These are phyloP conservation scores for Penicillium crustosum DNA, from an alignment of 2,329 filamentous ascomycete genomes.

Conservation along the genomic window DNA sequence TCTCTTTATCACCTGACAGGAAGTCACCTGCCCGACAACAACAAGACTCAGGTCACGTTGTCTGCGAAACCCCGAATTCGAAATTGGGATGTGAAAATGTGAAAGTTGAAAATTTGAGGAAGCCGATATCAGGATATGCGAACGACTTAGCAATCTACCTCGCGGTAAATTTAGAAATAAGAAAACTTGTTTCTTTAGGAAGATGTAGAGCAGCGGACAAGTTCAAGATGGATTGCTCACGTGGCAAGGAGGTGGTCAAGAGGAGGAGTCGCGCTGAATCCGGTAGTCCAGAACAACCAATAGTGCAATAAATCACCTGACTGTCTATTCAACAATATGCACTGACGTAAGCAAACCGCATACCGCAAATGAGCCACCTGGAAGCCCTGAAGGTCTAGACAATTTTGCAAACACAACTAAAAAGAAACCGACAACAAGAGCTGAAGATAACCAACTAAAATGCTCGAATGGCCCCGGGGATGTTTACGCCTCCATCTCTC, in stretches of 20 bases:
- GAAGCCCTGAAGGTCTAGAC: background rate
- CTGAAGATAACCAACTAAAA: constrained; percentile 12
- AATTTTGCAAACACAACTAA: background rate
- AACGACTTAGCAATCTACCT: constrained; percentile 22
- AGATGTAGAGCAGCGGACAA: constrained; percentile 32
- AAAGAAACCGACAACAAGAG: background rate
- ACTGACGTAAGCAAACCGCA: constrained; percentile 1
- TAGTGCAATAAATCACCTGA: constrained; percentile 38
- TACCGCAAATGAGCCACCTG: background rate
- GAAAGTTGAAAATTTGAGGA: constrained; percentile 13
- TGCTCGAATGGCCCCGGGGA: constrained; percentile 14
- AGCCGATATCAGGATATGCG: constrained; percentile 9
- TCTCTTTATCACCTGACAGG: constrained; percentile 46
- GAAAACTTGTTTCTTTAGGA: constrained; percentile 30
- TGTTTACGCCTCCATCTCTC: constrained; percentile 11
- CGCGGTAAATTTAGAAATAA: constrained; percentile 32
- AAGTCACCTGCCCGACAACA: constrained; percentile 46
- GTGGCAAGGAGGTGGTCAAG: constrained; percentile 35
- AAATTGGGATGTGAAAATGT: constrained; percentile 27
- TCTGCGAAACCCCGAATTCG: constrained; percentile 29
- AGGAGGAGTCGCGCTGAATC: constrained; percentile 22
- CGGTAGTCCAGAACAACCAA: constrained; percentile 25
- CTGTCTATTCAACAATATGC: constrained; percentile 2
- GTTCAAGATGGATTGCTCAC: constrained; percentile 43
- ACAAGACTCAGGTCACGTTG: constrained; percentile 35